Percentiles rank a stretch among this genome's conserved stretches.
These are phyloP conservation scores for Penicillium goetzii DNA, from an alignment of 495 filamentous ascomycete genomes.

Conservation along the genomic window DNA sequence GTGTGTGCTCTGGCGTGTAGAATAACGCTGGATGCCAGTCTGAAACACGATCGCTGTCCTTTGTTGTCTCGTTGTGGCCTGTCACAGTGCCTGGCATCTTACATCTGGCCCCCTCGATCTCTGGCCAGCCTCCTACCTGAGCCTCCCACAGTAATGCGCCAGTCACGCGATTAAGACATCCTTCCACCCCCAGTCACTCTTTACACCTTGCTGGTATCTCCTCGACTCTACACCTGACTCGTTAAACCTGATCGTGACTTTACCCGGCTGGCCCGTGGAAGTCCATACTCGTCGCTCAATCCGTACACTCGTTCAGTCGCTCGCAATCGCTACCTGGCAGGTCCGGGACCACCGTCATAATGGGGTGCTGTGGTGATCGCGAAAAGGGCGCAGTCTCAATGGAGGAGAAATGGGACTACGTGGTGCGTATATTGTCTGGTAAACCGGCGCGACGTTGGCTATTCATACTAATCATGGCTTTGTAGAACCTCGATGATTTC, in stretches of 20 bases:
- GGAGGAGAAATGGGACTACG: conserved; percentile 94
- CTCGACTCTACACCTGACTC: conserved; percentile 14
- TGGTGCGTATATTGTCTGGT: conserved; percentile 60
- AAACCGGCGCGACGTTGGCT: background rate
- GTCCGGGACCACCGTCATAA: conserved; percentile 46
- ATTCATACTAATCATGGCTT: conserved; percentile 16
- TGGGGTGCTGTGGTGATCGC: conserved; percentile 75
- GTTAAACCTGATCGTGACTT: conserved; percentile 35
- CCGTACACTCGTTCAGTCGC: conserved; percentile 12
- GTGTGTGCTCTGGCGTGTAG: conserved; percentile 9
- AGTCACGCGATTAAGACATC: conserved; percentile 27
- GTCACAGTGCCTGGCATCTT: conserved; percentile 11
- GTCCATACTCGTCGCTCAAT: conserved; percentile 25
- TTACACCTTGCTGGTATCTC: conserved; percentile 12
- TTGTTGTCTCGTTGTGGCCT: conserved; percentile 10
- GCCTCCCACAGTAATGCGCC: conserved; percentile 30
- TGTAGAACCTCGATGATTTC: conserved; percentile 87
- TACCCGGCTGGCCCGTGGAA: conserved; percentile 50
- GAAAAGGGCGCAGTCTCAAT: conserved; percentile 69
- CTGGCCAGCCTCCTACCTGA: conserved; percentile 13
- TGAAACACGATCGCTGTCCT: conserved; percentile 23
- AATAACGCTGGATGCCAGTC: conserved; percentile 21
- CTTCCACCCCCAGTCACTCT: conserved; percentile 13
- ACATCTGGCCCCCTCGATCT: background rate
- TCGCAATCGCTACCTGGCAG: conserved; percentile 37